Percentiles rank a stretch among this genome's conserved stretches.
Conservation (phyloP, 169 alveolate genomes). For the Plasmodium gallinaceum region DNA sequence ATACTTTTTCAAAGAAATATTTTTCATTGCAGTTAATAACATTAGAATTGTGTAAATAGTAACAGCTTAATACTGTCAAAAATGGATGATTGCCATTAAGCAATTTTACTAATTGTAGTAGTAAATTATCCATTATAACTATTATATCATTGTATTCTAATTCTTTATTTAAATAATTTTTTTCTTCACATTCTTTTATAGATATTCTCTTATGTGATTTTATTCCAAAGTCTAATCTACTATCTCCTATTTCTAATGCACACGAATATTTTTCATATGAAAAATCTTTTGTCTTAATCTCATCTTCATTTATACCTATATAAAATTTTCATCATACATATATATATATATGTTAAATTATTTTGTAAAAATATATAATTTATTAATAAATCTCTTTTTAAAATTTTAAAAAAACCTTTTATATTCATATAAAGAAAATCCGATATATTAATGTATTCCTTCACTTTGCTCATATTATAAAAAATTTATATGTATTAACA, state of each 20-base stretch:
- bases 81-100: constrained; percentile 67
- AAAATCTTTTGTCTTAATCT: constrained; percentile 31
- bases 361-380: not conserved
- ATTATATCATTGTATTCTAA: constrained; percentile 29
- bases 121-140: constrained; percentile 26
- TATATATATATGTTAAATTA: not conserved
- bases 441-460: constrained; percentile 15
- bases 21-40: constrained; percentile 36
- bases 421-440: constrained; percentile 39
- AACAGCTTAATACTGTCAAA: constrained; percentile 68
- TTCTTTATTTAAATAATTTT: constrained; percentile 22
- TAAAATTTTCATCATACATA: not conserved
- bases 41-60: constrained; percentile 54
- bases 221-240: constrained; percentile 57
- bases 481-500: no score
- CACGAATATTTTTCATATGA: constrained; percentile 41
- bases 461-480: constrained; percentile 13
- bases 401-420: constrained; percentile 28
- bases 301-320: constrained; percentile 55
- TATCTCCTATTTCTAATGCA: constrained; percentile 63
- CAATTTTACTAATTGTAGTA: constrained; percentile 36
- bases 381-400: not conserved
- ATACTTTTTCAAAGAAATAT: constrained; percentile 47
- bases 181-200: constrained; percentile 73
- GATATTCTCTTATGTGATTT: constrained; percentile 65